Base-by-base conservation (phyloP, 2,329 filamentous ascomycete genomes). In the Pseudogymnoascus sp. region DNA sequence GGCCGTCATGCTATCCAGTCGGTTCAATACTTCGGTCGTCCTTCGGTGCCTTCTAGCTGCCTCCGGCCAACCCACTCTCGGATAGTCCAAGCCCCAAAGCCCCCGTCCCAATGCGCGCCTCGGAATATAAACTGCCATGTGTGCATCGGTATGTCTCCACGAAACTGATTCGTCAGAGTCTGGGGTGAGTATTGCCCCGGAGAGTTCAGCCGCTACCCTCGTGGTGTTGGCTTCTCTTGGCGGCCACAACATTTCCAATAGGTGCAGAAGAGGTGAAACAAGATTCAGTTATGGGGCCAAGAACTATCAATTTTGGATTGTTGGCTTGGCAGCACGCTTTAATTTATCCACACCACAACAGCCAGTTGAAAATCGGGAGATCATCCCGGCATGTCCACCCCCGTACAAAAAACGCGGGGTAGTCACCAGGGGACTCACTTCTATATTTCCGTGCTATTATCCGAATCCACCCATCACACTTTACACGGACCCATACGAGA, bases 391-490 rank as follows among this genome's bases (percentile, higher is more conserved):
- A 54, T 2, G 44, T 17, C 26, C 26, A 54, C 13, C 44, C 44
- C 44, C 26, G n/a, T 54, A 54, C 47, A 31, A 54, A 54, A 54
- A 54, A 54, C 47, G 47, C 47, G 47, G 47, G 47, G 47, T 33
- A 54, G 26, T 54, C 47, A 54, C 8, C 47, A 54, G 31, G 47
- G 33, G 47, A 54, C 47, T 54, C 26, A 54, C 17, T 54, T 33
- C 47, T 54, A 54, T 54, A 54, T 54, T 54, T 54, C 47, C 47
- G 47, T 54, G 29, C 33, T 29, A 17, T 54, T 54, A 54, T 54
- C 47, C 47, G 47, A 54, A 54, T 54, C 47, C 47, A 54, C 47
- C n/a, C 17, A n/a, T 54, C 6, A 17, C 47, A 54, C 26, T 54
- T 11, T 11, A 17, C 47, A 54, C 47, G n/a, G 47, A 33, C 47